Evolutionary conservation across 2,329 filamentous ascomycete species (phyloP), one percentile per base, ranked within the genome.

Genomic region (Pezicula rhizophila): DNA sequence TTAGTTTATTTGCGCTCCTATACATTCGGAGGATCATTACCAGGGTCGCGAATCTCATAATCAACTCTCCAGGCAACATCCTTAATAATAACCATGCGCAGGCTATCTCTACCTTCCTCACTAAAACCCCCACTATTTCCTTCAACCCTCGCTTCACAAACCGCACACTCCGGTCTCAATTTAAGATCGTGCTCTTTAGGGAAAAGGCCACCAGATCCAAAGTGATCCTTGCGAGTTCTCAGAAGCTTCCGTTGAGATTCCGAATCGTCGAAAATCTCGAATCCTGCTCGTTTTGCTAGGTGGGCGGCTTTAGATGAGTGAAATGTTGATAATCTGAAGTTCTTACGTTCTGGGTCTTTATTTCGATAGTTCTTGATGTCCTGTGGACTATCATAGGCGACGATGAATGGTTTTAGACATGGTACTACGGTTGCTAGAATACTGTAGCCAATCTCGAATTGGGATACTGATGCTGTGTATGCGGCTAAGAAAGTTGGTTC

Each of bases 401-500:
- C 60, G 55, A 73, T 65, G 47, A 74, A 74, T 2, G 71, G 69
- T 38, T 70, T 68, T 15, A 75, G 62, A 45, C 69, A 71, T 0
- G 71, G 70, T 8, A 68, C 65, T 0, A 67, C 70, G 14, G 68
- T 66, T 15, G 70, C 64, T 4, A 73, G 61, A 10, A 74, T 63
- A 37, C 65, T 66, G 46, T 70, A 68, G 46, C 64, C 62, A 8
- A 73, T 54, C 50, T 74, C 66, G 38, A 70, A 59, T 50, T 74
- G 70, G 0, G 66, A 67, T 41, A 65, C 64, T 1, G 71, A 60
- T 1, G 57, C 61, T 2, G 64, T 60, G 11, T 66, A 56, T 11
- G 66, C 63, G 15, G 66, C 67, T 23, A 60, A 49, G 4, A 74
- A 61, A 3, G 66, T 65, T 15, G 64, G 67, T 48, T 71, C 60